phyloP scores from a whole-genome alignment of 1,139 yeast species.

The Blastobotrys illinoisensis region DNA sequence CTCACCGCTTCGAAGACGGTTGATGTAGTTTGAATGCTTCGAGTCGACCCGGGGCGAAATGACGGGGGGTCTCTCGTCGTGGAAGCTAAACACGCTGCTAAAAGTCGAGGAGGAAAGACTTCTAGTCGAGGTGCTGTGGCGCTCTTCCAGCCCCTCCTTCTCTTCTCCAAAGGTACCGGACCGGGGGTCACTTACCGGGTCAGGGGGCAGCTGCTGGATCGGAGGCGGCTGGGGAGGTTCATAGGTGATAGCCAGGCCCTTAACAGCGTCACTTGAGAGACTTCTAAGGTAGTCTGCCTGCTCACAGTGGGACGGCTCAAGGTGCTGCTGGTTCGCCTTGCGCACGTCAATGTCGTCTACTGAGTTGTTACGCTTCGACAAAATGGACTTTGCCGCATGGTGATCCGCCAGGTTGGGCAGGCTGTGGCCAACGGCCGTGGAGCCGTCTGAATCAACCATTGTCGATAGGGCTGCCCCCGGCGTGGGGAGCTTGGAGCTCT shows the following conservation, averaged over 20 bases:
- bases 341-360: background rate
- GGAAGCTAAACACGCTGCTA: background rate
- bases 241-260: background rate
- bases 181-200: background rate
- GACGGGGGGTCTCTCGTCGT: background rate
- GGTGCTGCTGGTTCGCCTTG: background rate
- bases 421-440: background rate
- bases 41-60: background rate
- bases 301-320: background rate
- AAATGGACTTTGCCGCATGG: background rate
- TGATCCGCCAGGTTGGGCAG: background rate
- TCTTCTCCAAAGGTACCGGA: background rate
- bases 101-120: background rate
- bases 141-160: background rate
- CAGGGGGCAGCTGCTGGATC: background rate
- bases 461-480: background rate
- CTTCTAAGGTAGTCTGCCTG: background rate
- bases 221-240: background rate
- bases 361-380: background rate
- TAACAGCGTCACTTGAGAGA: background rate
- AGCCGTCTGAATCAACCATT: background rate
- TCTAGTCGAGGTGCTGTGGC: background rate
- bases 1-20: background rate
- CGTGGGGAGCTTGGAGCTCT: background rate
- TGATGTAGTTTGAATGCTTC: background rate